Base-by-base conservation (phyloP, 1,139 yeast genomes). In the Lodderomyces jiufengensis region DNA sequence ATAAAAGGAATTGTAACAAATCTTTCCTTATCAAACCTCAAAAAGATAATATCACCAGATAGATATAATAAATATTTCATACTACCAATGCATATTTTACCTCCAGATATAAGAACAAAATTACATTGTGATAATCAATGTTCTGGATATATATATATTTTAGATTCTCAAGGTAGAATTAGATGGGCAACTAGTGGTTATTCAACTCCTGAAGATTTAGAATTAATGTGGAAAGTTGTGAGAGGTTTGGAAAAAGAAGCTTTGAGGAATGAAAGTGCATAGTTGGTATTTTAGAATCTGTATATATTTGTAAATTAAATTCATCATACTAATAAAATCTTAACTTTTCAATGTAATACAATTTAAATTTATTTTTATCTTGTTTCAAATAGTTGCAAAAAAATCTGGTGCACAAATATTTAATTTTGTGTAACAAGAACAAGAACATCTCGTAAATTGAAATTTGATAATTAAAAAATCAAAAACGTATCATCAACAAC, bases 121-220 rank as follows among this genome's bases (percentile, higher is more conserved):
- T 63, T 92, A 29, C 63, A 75, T 36, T 76, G 92, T 47, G 81
- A 80, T 42, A 92, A 92, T 55, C 73, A 77, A 31, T 84, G 84
- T 47, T 78, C 95, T 1, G 97, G 98, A 0, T 90, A 86, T 54
- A 66, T 87, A 8, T 84, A 87, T 49, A 65, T 92, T 12, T 70
- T 92, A 25, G 98, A 92, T 51, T 66, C 68, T 12, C 66, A 78
- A 11, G 83, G 85, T 36, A 80, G 74, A 49, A 80, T 92, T 33
- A 70, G 98, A 50, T 92, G 97, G 97, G 92, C 90, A 11, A 86
- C 90, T 1, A 78, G 95, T 52, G 98, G 98, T 1, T 74, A 72
- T 34, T 83, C 95, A 3, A 68, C 70, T 12, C 78, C 73, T 9
- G 70, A 72, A 25, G 97, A 90, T 47, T 61, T 66, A 33, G 61